phyloP scores from a whole-genome alignment of 192 early-diverging fungal genomes.

The Lobosporangium transversale region DNA sequence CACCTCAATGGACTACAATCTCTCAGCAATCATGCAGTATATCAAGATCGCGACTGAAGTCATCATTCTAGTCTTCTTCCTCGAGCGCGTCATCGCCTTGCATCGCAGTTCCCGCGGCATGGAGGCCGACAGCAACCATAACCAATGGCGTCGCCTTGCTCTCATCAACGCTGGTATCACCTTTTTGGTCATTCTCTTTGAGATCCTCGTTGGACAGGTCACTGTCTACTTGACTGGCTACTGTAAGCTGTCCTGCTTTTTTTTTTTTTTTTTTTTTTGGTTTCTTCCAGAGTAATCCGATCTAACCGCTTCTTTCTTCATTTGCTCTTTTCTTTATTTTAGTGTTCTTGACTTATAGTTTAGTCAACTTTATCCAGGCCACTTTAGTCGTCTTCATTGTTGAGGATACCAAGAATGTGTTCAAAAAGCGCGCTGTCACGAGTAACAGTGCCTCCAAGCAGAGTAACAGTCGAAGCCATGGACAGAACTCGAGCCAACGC shows the following conservation, averaged over 20 bases:
- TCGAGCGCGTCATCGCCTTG: constrained; percentile 44
- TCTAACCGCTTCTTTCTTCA: background rate
- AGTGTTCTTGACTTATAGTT: constrained; percentile 47
- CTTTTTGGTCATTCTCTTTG: constrained; percentile 48
- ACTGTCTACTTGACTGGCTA: constrained; percentile 37
- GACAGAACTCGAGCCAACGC: background rate
- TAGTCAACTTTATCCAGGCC: constrained; percentile 46
- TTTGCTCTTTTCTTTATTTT: background rate
- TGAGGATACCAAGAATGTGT: constrained; percentile 44
- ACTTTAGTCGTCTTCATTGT: constrained; percentile 41
- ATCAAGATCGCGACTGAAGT: constrained; percentile 50
- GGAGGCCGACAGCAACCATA: constrained; percentile 16
- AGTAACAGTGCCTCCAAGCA: constrained; percentile 22
- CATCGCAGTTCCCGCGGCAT: constrained; percentile 15
- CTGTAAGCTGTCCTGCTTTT: constrained; percentile 10
- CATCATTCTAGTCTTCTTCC: constrained; percentile 45
- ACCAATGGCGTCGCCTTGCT: constrained; percentile 43
- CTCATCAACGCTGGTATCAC: constrained; percentile 48
- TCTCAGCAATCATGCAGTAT: constrained; percentile 44
- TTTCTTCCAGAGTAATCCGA: background rate
- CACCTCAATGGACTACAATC: constrained; percentile 21
- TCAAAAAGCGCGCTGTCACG: constrained; percentile 33
- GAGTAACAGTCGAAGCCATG: constrained; percentile 5
- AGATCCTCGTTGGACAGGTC: constrained; percentile 45
- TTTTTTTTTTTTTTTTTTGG: background rate